Evolutionary conservation across 2,329 filamentous ascomycete genomes (phyloP).

Genomic region (Xylariaceae sp.): DNA sequence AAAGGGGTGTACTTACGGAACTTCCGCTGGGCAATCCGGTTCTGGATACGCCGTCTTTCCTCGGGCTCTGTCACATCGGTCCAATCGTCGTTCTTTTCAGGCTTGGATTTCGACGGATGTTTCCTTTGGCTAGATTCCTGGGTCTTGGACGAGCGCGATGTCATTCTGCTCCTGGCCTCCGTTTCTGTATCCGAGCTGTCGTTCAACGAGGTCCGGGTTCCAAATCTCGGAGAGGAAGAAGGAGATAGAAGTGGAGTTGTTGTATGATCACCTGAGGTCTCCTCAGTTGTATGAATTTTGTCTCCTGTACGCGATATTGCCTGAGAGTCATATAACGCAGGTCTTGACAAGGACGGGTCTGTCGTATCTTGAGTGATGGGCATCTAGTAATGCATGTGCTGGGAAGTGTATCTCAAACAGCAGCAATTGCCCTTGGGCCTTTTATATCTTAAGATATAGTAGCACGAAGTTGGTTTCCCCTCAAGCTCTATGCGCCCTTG

Average conservation of each 20-base stretch:
- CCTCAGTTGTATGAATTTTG: not conserved
- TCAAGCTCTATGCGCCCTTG: no score
- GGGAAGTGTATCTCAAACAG: no score
- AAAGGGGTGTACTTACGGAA: constrained; percentile 55
- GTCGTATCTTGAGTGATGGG: no score
- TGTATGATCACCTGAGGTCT: not conserved
- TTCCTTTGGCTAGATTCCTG: constrained; percentile 22
- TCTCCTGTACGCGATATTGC: no score
- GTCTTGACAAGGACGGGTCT: no score
- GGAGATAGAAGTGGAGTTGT: constrained; percentile 11
- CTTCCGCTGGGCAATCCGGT: constrained; percentile 70
- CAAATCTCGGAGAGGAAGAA: constrained; percentile 9
- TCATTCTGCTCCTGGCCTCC: constrained; percentile 13
- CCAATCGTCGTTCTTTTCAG: constrained; percentile 58
- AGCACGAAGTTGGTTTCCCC: no score
- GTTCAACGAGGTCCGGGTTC: not conserved
- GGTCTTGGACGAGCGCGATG: constrained; percentile 32
- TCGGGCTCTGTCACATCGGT: constrained; percentile 64
- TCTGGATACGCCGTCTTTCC: constrained; percentile 70
- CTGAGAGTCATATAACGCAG: no score
- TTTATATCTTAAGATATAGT: no score
- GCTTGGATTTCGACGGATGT: constrained; percentile 34
- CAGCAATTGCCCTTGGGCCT: no score
- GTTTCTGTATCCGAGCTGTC: constrained; percentile 7
- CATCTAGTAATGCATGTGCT: no score